phyloP scores from a whole-genome alignment of 768 basidiomycete species.

The Hemileccinum impolitum region DNA sequence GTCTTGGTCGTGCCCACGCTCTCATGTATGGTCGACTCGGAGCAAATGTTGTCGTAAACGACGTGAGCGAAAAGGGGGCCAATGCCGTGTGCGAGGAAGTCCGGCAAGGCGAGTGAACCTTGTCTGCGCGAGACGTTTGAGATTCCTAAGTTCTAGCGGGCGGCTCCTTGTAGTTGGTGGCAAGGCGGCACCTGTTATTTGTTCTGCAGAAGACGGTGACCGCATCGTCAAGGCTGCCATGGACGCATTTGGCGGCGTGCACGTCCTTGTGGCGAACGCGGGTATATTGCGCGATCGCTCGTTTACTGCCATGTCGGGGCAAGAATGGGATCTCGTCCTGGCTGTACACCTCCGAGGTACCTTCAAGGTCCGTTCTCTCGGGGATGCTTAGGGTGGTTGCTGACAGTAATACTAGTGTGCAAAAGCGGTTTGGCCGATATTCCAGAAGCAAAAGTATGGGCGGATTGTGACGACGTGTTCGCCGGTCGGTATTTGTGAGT shows the following conservation, averaged over 20 bases:
- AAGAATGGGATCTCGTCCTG: slow-evolving; percentile 93
- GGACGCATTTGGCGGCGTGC: slow-evolving; percentile 83
- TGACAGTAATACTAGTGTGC: slow-evolving; percentile 57
- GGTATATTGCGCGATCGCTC: slow-evolving; percentile 94
- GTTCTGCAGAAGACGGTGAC: slow-evolving; percentile 90
- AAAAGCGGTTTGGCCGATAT: slow-evolving; percentile 94
- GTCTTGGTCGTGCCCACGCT: slow-evolving; percentile 89
- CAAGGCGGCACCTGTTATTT: slow-evolving; percentile 78
- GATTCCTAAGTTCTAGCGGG: background rate
- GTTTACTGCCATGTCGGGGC: slow-evolving; percentile 82
- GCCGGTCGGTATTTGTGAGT: slow-evolving; percentile 87
- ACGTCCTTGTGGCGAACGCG: slow-evolving; percentile 89
- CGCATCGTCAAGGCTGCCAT: slow-evolving; percentile 82
- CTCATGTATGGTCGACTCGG: slow-evolving; percentile 89
- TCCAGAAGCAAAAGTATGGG: slow-evolving; percentile 95
- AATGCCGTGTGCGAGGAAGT: slow-evolving; percentile 86
- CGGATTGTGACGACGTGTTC: slow-evolving; percentile 94
- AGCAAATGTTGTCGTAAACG: slow-evolving; percentile 97
- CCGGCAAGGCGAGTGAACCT: slow-evolving; percentile 52
- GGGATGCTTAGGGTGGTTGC: background rate
- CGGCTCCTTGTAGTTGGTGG: slow-evolving; percentile 63
- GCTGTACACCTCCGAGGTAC: slow-evolving; percentile 89
- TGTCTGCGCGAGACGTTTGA: background rate
- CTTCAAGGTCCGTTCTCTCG: slow-evolving; percentile 58
- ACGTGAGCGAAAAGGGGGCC: slow-evolving; percentile 85